Evolutionary conservation across 805 yeast genomes (phyloP).

Genomic region (Sungouiella thailandica): DNA sequence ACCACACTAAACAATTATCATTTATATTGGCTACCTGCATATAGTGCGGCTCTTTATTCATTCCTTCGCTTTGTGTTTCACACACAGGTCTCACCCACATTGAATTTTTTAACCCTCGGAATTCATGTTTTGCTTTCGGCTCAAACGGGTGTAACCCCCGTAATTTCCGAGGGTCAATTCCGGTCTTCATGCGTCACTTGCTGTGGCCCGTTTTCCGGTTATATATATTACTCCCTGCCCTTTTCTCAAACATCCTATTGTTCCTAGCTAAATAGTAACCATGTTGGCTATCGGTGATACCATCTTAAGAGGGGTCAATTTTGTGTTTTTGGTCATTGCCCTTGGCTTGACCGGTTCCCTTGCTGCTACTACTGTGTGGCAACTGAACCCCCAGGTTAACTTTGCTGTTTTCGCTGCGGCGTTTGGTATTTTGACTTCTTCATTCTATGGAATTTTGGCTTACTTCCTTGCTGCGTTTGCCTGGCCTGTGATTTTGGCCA

Average conservation of each 20-base stretch:
- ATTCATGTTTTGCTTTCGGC: too few relatives aligned
- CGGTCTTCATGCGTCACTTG: slow-evolving; percentile 2
- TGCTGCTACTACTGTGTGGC: slow-evolving; percentile 53
- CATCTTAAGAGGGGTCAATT: slow-evolving; percentile 68
- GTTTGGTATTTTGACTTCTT: slow-evolving; percentile 76
- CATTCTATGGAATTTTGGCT: slow-evolving; percentile 75
- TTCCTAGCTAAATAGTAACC: slow-evolving; percentile 6
- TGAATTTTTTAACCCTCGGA: too few relatives aligned
- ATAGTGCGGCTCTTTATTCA: too few relatives aligned
- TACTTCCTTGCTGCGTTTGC: slow-evolving; percentile 74
- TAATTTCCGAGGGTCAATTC: too few relatives aligned
- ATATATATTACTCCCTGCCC: slow-evolving; percentile 1
- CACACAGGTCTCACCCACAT: too few relatives aligned
- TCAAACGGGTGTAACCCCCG: too few relatives aligned
- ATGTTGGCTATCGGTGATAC: slow-evolving; percentile 73
- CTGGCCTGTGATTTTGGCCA: slow-evolving; percentile 75
- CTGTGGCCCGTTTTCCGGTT: slow-evolving; percentile 3
- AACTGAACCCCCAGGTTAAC: slow-evolving; percentile 75
- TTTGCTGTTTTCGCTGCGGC: slow-evolving; percentile 84
- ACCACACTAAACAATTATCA: too few relatives aligned
- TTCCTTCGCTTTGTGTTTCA: too few relatives aligned
- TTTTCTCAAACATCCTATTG: background rate
- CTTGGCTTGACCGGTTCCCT: slow-evolving; percentile 90
- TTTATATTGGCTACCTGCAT: too few relatives aligned
- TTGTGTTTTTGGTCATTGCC: slow-evolving; percentile 68